Base-by-base conservation (phyloP, 805 yeast genomes). In the Spathaspora passalidarum region DNA sequence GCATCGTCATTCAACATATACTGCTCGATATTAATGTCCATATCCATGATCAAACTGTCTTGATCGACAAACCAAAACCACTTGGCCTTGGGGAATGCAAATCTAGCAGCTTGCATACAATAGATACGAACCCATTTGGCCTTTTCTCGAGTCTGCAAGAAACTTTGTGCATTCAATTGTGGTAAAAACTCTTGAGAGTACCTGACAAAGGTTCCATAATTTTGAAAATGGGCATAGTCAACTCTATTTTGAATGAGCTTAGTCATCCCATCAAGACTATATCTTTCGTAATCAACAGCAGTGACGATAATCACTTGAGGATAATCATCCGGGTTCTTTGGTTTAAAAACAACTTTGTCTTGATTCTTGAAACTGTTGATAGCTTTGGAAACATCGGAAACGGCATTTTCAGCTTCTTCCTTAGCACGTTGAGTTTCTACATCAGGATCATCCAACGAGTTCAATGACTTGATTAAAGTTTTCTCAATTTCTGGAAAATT, bases 31-130 rank as follows among this genome's bases (percentile, higher is more conserved):
- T 87, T 80, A 34, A 84, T 70, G 43, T 78, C 77, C 47, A 81
- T 69, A 49, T 88, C 79, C 88, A 87, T 85, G 47, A 92, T 82
- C 43, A 89, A 65, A 0, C 92, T 81, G 56, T 84, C 81, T 53
- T 86, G 79, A 61, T 88, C 96, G 38, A 94, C 60, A 59, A 82
- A 91, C 94, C 97, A 88, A 59, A 91, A 84, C 73, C 88, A 86
- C 61, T 88, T 81, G n/a, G 97, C 86, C 40, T 83, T 73, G 1
- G 98, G 98, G 71, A 90, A 90, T 0, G 96, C 94, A 62, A 79
- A 80, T 84, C 92, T 82, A n/a, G 98, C 97, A 37, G 91, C 94
- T 49, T 95, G 77, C 60, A 88, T 62, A 35, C 83, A 62, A 46
- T 79, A 77, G 22, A 84, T 57, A 52, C 83, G 80, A 25, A 81